These are phyloP conservation scores for Hypoxylon crocopeplum DNA, from an alignment of 495 filamentous ascomycete genomes.

Conservation along the genomic window DNA sequence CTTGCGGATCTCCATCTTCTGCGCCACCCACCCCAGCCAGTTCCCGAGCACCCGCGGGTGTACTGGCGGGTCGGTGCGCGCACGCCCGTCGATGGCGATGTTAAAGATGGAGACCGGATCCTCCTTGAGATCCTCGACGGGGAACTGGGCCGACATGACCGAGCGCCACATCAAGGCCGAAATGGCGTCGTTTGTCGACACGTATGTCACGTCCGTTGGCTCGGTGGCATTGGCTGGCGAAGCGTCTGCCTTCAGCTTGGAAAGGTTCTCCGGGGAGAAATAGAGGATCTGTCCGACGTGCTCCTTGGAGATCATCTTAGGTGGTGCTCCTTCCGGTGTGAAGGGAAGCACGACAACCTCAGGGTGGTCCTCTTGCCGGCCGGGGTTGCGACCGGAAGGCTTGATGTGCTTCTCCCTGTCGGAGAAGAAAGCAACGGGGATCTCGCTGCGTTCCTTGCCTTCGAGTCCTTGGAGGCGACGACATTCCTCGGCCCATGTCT, in stretches of 20 bases:
- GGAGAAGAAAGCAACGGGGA: constrained; percentile 32
- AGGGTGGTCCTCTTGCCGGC: constrained; percentile 42
- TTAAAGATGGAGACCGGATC: constrained; percentile 44
- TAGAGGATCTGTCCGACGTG: constrained; percentile 45
- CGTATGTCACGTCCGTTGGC: constrained; percentile 35
- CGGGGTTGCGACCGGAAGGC: constrained; percentile 36
- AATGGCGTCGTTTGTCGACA: constrained; percentile 53
- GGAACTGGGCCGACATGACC: constrained; percentile 45
- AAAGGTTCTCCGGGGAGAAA: constrained; percentile 40
- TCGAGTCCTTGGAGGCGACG: constrained; percentile 40
- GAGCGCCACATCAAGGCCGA: constrained; percentile 51
- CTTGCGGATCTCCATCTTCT: constrained; percentile 34
- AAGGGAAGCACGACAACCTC: constrained; percentile 44
- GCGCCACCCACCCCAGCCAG: constrained; percentile 43
- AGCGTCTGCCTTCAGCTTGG: constrained; percentile 43
- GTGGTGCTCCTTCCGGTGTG: constrained; percentile 40
- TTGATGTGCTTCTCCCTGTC: constrained; percentile 41
- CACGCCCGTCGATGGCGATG: constrained; percentile 44
- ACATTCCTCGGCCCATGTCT: constrained; percentile 48
- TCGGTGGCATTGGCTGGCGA: constrained; percentile 41
- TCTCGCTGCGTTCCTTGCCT: constrained; percentile 17
- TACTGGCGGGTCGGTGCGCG: constrained; percentile 40
- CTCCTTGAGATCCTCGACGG: constrained; percentile 39
- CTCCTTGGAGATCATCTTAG: constrained; percentile 41
- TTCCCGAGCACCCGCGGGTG: constrained; percentile 44